Conservation (phyloP, 1,284 basidiomycete genomes). For the Puccinia hordei region DNA sequence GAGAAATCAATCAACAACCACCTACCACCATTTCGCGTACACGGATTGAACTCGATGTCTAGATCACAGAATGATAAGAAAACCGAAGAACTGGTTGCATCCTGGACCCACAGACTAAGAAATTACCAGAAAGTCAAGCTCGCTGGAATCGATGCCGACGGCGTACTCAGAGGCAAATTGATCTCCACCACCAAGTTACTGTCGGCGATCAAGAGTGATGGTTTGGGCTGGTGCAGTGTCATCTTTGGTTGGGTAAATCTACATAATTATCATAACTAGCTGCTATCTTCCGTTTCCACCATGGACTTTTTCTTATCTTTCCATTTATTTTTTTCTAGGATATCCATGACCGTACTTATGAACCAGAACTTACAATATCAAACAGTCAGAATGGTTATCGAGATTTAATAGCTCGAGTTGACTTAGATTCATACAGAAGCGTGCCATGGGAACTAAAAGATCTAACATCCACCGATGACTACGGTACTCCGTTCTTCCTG, state of each 20-base stretch:
- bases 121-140: slow-evolving; percentile 65
- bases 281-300: background rate
- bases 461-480: slow-evolving; percentile 47
- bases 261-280: too few relatives aligned
- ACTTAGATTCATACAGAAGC: slow-evolving; percentile 78
- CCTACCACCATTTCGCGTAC: too few relatives aligned
- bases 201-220: slow-evolving; percentile 73
- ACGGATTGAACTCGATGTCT: too few relatives aligned
- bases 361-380: slow-evolving; percentile 78
- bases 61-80: too few relatives aligned
- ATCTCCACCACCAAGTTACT: slow-evolving; percentile 89
- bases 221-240: slow-evolving; percentile 59
- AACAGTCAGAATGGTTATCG: slow-evolving; percentile 88
- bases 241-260: slow-evolving; percentile 62
- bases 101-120: too few relatives aligned
- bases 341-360: slow-evolving; percentile 73
- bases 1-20: too few relatives aligned
- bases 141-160: slow-evolving; percentile 64
- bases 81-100: too few relatives aligned
- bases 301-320: background rate
- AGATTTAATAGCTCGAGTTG: slow-evolving; percentile 80
- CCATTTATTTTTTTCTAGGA: slow-evolving; percentile 67
- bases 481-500: slow-evolving; percentile 87
- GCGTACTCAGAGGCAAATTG: slow-evolving; percentile 75
- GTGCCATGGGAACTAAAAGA: slow-evolving; percentile 78